Base-by-base conservation (phyloP, 345 rosid genomes). In the Carallia pectinifolia region DNA sequence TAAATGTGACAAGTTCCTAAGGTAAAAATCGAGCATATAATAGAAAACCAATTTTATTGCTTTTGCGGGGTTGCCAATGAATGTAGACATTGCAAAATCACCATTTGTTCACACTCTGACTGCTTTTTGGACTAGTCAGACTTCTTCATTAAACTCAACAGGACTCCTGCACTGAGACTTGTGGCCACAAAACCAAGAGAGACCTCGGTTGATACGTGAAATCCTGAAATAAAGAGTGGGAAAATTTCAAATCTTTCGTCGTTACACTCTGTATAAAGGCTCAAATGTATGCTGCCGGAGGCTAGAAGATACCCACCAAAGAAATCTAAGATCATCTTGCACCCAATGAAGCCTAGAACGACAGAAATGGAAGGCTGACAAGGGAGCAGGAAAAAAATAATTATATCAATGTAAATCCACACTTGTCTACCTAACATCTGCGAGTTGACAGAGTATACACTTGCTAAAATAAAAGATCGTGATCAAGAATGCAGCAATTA, bases 151-250 rank as follows among this genome's bases (percentile, higher is more conserved):
- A 88, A 81, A 84, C 97, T 91, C 81, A 91, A 80, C 31, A 88
- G 61, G 18, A 94, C 95, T 40, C 98, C 97, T 23, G 85, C 72
- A 73, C 86, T 74, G 34, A 91, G 90, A 82, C 91, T 84, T 19
- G 92, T 85, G 36, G 98, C 97, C 19, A 94, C 97, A 13, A 91
- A 69, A 61, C 98, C 95, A 33, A 94, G 97, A 60, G 97, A 94
- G 33, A 84, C 89, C 87, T 94, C 96, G 0, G 96, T 91, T 6
- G 98, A 81, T 53, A 91, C 77, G 18, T 94, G 96, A 79, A 86
- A 88, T 53, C 97, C 96, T 94, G 81, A 79, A 71, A 3, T 13
- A 15, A 67, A 69, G 15, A 36, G 12, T 58, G 40, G 36, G 48
- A 62, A 73, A 60, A 36, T 56, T 13, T 50, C 71, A 27, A 50